These are phyloP conservation scores for Steccherinum ochraceum DNA, from an alignment of 768 basidiomycete genomes.

Conservation along the genomic window DNA sequence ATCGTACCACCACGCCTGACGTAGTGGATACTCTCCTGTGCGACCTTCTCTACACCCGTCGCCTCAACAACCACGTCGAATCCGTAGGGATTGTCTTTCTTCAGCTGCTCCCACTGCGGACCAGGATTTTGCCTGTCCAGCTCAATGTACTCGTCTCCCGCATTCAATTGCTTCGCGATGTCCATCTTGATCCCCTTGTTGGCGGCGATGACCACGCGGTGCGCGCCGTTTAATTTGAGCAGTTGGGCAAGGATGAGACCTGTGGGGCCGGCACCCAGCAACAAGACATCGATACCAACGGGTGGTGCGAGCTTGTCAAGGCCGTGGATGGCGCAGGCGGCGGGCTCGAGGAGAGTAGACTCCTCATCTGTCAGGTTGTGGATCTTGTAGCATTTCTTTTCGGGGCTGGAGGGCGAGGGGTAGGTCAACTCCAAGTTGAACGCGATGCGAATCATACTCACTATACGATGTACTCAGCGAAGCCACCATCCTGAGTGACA, in stretches of 20 bases:
- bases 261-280: slow-evolving; percentile 88
- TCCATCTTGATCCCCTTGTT: slow-evolving; percentile 92
- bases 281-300: slow-evolving; percentile 78
- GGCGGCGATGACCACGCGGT: slow-evolving; percentile 75
- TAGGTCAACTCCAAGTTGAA: background rate
- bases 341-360: slow-evolving; percentile 83
- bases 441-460: slow-evolving; percentile 29
- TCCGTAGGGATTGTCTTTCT: slow-evolving; percentile 77
- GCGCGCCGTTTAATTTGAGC: slow-evolving; percentile 81
- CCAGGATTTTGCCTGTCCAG: slow-evolving; percentile 71
- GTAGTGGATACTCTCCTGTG: slow-evolving; percentile 84
- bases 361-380: slow-evolving; percentile 85
- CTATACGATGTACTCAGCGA: slow-evolving; percentile 87
- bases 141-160: slow-evolving; percentile 82
- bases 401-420: slow-evolving; percentile 32
- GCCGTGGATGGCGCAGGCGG: slow-evolving; percentile 88
- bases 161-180: slow-evolving; percentile 71
- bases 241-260: slow-evolving; percentile 88
- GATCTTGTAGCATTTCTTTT: slow-evolving; percentile 82
- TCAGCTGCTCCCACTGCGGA: slow-evolving; percentile 75
- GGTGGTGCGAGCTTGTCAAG: slow-evolving; percentile 81
- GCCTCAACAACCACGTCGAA: slow-evolving; percentile 85
- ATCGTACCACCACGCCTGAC: slow-evolving; percentile 83
- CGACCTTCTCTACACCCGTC: slow-evolving; percentile 82
- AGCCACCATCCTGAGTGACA: slow-evolving; percentile 77